Conservation (phyloP, 441 rosid genomes). For the Theobroma grandiflorum region DNA sequence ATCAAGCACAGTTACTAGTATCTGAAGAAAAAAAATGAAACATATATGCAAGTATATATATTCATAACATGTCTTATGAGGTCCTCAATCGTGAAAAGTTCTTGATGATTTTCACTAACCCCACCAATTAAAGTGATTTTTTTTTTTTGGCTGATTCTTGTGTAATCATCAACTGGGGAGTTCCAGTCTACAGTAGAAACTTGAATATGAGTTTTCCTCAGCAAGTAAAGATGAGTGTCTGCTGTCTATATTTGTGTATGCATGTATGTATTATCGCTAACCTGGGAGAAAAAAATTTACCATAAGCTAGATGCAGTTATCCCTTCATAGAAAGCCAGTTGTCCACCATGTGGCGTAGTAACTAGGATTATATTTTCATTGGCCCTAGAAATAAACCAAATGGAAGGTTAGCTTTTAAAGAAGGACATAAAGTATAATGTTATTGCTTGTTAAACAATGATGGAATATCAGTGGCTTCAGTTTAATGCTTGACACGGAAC, state of each 20-base stretch:
- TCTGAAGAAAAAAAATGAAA: background rate
- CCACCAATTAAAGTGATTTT: too few species aligned
- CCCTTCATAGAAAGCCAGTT: slow-evolving; percentile 80
- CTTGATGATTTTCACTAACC: background rate
- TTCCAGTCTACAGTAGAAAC: background rate
- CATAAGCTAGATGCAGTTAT: slow-evolving; percentile 73
- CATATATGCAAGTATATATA: background rate
- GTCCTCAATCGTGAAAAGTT: background rate
- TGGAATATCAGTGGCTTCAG: background rate
- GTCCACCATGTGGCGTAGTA: slow-evolving; percentile 84
- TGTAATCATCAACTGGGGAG: background rate
- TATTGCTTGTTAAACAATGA: too few species aligned
- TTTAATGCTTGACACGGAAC: background rate
- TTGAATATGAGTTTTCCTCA: background rate
- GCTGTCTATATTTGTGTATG: background rate
- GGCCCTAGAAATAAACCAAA: too few species aligned
- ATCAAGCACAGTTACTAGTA: background rate
- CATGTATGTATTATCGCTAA: background rate
- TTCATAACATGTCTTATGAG: slow-evolving; percentile 6
- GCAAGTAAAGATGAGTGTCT: background rate
- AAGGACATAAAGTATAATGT: too few species aligned
- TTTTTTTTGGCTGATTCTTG: background rate
- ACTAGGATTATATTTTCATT: slow-evolving; percentile 77
- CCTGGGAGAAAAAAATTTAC: slow-evolving; percentile 46
- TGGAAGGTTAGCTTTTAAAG: too few species aligned